Percentiles rank a stretch among this genome's conserved stretches.
These are phyloP conservation scores for Lecanicillium sp. DNA, from an alignment of 2,329 filamentous ascomycete species.

Conservation along the genomic window DNA sequence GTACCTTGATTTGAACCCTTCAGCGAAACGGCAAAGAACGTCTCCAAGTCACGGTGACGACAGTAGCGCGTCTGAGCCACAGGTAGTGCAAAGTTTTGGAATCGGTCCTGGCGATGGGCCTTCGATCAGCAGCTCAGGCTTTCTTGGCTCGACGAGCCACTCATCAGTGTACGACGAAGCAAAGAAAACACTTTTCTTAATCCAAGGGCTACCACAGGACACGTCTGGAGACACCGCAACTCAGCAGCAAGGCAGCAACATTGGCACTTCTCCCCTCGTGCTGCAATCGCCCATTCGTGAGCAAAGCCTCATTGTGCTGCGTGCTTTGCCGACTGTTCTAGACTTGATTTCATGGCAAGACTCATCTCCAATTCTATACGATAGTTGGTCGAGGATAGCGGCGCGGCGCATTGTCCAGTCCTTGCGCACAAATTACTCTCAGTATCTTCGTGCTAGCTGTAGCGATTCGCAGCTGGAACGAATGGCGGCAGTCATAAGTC, in stretches of 20 bases:
- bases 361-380: conserved; percentile 10
- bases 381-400: conserved; percentile 23
- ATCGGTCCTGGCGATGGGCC: neutral
- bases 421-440: conserved; percentile 15
- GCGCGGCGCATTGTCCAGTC: conserved; percentile 20
- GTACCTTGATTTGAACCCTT: conserved; percentile 15
- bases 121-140: neutral
- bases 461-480: conserved; percentile 20
- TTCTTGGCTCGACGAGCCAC: neutral
- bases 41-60: conserved; percentile 7
- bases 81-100: no score
- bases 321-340: conserved; percentile 23
- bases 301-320: conserved; percentile 28
- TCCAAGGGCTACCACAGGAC: neutral
- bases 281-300: conserved; percentile 22
- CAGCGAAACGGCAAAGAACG: neutral
- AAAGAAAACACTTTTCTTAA: neutral
- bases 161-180: conserved; percentile 6
- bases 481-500: conserved; percentile 25
- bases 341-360: conserved; percentile 6
- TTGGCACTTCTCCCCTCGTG: conserved; percentile 3
- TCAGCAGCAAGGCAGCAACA: neutral
- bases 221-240: neutral
- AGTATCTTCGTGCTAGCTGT: neutral
- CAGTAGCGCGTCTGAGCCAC: neutral